Evolutionary conservation across 176 grass and related monocot species (phyloP), one percentile per base, ranked within the genome.

Genomic region (Lolium multiflorum): DNA sequence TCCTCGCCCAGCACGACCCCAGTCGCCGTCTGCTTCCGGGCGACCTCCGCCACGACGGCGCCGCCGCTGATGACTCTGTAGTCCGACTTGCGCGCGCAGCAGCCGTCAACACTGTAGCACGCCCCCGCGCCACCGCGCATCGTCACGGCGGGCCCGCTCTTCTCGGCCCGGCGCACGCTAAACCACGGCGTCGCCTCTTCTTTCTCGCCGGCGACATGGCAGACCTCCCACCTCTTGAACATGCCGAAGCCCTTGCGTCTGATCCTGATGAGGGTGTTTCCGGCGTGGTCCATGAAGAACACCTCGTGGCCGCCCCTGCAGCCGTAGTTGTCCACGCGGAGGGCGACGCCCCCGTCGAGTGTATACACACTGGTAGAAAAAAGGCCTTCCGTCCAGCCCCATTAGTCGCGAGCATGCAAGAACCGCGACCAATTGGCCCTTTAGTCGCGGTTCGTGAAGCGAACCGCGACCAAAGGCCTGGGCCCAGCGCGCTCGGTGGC

Each of bases 271-370:
- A 93, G 74, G 7, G 87, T 47, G 9, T 77, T 80, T 16, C 95
- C 95, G 0, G 25, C 20, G n/a, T 47, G 18, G 89, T 98, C 89
- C 93, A 98, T 95, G 71, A 98, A 83, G 83, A 89, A 93, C 5
- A 75, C 89, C 68, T 90, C 88, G 24, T 76, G 76, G 25, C 89
- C 87, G 41, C 89, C 90, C 65, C 35, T 67, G 83, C 89, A 85
- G 26, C 72, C 87, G 17, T 98, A 98, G 83, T 95, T 98, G 81
- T 98, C 95, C 13, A 98, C 88, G 57, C 95, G 82, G 80, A 89
- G 95, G 44, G 79, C 87, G 25, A 98, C 79, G 24, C 18, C 1
- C 57, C 95, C 91, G 60, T n/a, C n/a, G n/a, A n/a, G n/a, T n/a
- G n/a, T n/a, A n/a, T n/a, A n/a, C n/a, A n/a, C n/a, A n/a, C n/a